Conservation (phyloP, 495 filamentous ascomycete species). For the Stereocaulon alpinum region DNA sequence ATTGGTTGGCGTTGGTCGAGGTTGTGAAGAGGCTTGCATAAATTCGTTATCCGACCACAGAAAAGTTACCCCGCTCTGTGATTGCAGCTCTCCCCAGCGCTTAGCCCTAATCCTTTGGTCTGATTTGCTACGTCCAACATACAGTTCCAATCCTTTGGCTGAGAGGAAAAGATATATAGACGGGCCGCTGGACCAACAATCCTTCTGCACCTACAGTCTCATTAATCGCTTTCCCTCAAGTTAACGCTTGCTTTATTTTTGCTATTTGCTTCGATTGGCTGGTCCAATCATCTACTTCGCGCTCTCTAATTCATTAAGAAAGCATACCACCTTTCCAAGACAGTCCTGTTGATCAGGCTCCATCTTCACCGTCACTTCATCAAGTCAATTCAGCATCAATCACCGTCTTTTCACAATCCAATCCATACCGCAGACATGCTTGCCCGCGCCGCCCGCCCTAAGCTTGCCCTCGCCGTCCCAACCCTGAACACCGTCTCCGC, state of each 20-base stretch:
- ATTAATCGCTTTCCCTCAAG: slow-evolving; percentile 9
- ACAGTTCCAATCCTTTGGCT: neutral
- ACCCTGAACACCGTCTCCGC: slow-evolving; percentile 27
- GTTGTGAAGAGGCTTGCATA: slow-evolving; percentile 14
- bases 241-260: slow-evolving; percentile 4
- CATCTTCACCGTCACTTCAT: neutral
- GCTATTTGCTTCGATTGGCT: slow-evolving; percentile 15
- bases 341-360: slow-evolving; percentile 12
- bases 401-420: neutral
- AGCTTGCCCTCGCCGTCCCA: slow-evolving; percentile 41
- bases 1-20: neutral
- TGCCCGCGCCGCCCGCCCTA: slow-evolving; percentile 32
- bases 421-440: slow-evolving; percentile 28
- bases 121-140: slow-evolving; percentile 11
- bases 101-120: slow-evolving; percentile 2
- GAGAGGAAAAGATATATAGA: slow-evolving; percentile 16
- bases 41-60: neutral
- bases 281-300: slow-evolving; percentile 15
- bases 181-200: slow-evolving; percentile 2
- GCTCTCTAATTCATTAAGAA: neutral
- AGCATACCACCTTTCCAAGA: neutral
- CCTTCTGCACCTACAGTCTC: neutral
- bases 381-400: neutral
- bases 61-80: neutral
- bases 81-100: slow-evolving; percentile 7